Evolutionary conservation across 176 grass and related monocot species (phyloP).

Genomic region (Cenchrus purpureus): DNA sequence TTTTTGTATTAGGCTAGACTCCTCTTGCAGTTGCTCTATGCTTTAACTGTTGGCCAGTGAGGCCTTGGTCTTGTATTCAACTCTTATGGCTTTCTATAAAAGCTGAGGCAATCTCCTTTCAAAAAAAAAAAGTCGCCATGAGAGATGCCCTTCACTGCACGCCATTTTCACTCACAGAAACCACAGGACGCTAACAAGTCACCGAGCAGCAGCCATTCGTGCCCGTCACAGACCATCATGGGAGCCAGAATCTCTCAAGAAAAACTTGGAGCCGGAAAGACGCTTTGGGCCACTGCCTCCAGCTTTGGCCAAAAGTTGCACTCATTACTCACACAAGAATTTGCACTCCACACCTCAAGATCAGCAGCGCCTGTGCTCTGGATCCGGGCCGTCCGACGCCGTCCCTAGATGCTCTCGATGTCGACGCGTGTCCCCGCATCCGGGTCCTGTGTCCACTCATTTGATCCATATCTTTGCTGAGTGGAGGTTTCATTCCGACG

Average conservation of each 20-base stretch:
- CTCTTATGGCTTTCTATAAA: too few relatives aligned
- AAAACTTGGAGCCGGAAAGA: constrained; percentile 30
- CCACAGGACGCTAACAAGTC: not conserved
- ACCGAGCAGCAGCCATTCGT: constrained; percentile 12
- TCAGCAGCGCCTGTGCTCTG: not conserved
- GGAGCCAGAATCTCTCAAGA: constrained; percentile 38
- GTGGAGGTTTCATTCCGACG: constrained; percentile 48
- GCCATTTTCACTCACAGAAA: constrained; percentile 19
- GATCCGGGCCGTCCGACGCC: not conserved
- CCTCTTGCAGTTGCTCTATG: too few relatives aligned
- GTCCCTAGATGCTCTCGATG: not conserved
- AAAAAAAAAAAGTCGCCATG: constrained; percentile 13
- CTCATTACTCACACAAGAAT: constrained; percentile 29
- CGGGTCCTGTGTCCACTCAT: constrained; percentile 24
- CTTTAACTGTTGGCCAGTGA: too few relatives aligned
- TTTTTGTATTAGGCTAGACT: too few relatives aligned
- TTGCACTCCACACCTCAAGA: constrained; percentile 19
- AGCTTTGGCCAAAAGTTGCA: constrained; percentile 58
- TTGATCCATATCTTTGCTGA: not conserved
- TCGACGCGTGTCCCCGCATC: not conserved
- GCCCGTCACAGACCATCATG: constrained; percentile 43
- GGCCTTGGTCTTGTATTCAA: too few relatives aligned
- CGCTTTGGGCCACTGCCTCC: constrained; percentile 37
- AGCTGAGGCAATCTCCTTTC: too few relatives aligned
- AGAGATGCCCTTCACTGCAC: constrained; percentile 33